These are phyloP conservation scores for Suhomyces ambrosiae DNA, from an alignment of 1,139 yeast genomes.

Conservation along the genomic window DNA sequence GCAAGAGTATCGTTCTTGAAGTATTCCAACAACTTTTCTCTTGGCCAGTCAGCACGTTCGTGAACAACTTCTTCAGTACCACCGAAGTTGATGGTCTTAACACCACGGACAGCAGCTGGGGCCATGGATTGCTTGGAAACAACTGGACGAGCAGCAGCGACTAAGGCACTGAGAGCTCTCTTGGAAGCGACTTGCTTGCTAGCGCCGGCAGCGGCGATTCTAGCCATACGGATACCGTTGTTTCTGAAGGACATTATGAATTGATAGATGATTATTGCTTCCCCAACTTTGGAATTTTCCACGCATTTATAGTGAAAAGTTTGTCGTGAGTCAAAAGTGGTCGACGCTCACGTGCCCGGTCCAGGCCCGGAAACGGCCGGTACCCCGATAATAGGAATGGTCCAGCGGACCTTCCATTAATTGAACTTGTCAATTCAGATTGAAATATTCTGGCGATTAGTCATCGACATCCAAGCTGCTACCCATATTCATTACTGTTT, in stretches of 20 bases:
- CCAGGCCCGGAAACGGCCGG: conserved; percentile 16
- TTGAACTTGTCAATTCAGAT: no score
- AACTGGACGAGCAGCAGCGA: conserved; percentile 52
- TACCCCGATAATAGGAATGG: neutral
- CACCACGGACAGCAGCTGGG: conserved; percentile 67
- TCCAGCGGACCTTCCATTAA: neutral
- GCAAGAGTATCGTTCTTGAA: conserved; percentile 98
- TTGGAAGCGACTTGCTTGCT: conserved; percentile 55
- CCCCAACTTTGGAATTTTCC: conserved; percentile 9
- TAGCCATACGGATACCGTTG: conserved; percentile 63
- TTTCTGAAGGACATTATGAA: conserved; percentile 60
- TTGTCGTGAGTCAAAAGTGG: conserved; percentile 10
- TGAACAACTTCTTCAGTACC: conserved; percentile 94
- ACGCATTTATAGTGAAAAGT: conserved; percentile 14
- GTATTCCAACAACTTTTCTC: conserved; percentile 91
- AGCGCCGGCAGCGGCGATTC: conserved; percentile 56
- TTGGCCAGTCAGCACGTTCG: conserved; percentile 99
- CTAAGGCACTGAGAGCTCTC: conserved; percentile 68
- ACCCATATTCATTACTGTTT: no score
- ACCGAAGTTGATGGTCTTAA: conserved; percentile 95
- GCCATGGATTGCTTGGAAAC: conserved; percentile 39
- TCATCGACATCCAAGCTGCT: no score
- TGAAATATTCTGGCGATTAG: no score
- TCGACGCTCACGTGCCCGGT: conserved; percentile 7
- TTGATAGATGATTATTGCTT: conserved; percentile 6